Base-by-base conservation (phyloP, 116 monocot species). In the Zostera marina region DNA sequence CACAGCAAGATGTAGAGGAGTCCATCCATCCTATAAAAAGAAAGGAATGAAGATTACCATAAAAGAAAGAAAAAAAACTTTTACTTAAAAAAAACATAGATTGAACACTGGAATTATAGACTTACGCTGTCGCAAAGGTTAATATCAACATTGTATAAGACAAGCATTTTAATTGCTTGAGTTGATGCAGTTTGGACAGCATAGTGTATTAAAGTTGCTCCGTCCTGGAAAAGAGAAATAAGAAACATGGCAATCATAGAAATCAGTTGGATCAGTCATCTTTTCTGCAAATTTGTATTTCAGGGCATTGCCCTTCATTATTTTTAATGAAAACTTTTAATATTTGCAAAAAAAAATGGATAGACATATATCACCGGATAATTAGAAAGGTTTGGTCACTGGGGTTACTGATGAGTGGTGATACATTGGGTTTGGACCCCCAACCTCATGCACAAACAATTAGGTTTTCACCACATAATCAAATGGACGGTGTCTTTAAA, bases 1-100 rank as follows among this genome's bases (percentile, higher is more conserved):
- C 14, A 98, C 86, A 42, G 98, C 98, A 58, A 98, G 85, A 81
- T 98, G 98, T 76, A 98, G 68, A 17, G 98, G 90, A 5, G 98
- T 98, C 98, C 98, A 98, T 46, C 98, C 98, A 77, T 86, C 78
- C 98, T 98, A 66, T n/a, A 62, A 74, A 54, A 44, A 59, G 40
- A 9, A 22, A 22, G 13, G 19, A 75, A 56, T 9, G 47, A 16
- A 54, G 7, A 24, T 39, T 39, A 21, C 49, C 6, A 6, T 26
- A 40, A 14, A 55, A 14, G 39, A 56, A 14, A 40, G n/a, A n/a
- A 32, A 32, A 5, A 14, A 14, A 14, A 13, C 3, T 15, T 14
- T 56, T 12, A 1, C n/a, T 15, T 32, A 56, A 42, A 16, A 47
- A 14, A n/a, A 55, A 70, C 7, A 9, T 0, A 7, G 21, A 47